Evolutionary conservation across 768 basidiomycete species (phyloP), one percentile per base, ranked within the genome.

Genomic region (Mycena olivaceomarginata): DNA sequence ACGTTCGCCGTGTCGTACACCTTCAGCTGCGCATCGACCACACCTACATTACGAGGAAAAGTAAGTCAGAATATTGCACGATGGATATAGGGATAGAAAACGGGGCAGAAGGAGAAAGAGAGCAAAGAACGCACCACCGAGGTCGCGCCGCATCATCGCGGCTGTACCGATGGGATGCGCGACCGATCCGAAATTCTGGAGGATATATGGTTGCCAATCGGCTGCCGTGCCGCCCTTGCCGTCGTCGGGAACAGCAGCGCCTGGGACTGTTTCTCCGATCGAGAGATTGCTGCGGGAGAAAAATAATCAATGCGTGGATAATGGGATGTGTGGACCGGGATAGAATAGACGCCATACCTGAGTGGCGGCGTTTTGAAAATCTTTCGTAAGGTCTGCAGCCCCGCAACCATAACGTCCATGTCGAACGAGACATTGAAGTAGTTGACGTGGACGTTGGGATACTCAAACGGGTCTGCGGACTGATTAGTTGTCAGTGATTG

Each of bases 341-440:
- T 31, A 31, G 31, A 31, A 31, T 31, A 31, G 31, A 31, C 31
- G 31, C 31, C 72, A 1, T 10, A 89, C 89, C 84, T 87, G 22
- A 91, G 78, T 9, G 90, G 90, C 22, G 85, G 79, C 11, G 83
- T 86, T 11, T 82, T 82, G 60, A 91, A 81, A n/a, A 90, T 84
- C 67, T 84, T 84, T 25, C 91, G 84, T 1, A 88, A 80, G 9
- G 91, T 82, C 18, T 88, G 85, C 6, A 88, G 83, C 15, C 87
- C 86, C 20, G 90, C 91, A 10, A 89, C 83, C 79, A 90, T 89
- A 7, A 91, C 86, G 63, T 86, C 84, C 18, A 91, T 77, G 81
- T 92, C 92, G 53, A 88, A 86, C 51, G 88, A 88, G 16, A 88
- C 84, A 74, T 83, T 84, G 85, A 91, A 91, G 81, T 89, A 92